phyloP scores from a whole-genome alignment of 805 yeast species.

The Yarrowia sp. region DNA sequence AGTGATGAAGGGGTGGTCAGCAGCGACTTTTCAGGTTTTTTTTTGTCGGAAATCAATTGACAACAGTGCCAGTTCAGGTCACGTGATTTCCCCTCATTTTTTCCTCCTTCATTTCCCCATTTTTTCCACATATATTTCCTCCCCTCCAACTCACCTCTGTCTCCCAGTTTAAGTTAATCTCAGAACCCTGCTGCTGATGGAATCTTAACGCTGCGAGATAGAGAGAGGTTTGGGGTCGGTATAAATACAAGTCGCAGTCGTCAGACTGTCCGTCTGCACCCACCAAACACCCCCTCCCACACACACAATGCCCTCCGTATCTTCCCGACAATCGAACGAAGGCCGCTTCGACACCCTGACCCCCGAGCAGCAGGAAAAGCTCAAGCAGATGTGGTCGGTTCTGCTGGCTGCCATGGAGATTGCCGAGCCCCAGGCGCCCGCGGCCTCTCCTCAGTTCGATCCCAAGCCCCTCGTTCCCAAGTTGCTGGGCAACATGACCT shows the following conservation, averaged over 20 bases:
- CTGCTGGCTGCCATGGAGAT: conserved; percentile 35
- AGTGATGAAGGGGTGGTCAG: no score
- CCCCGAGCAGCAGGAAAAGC: conserved; percentile 26
- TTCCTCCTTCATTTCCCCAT: no score
- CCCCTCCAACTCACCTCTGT: no score
- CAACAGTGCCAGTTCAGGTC: no score
- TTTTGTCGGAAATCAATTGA: no score
- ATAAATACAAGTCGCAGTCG: neutral
- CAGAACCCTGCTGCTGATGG: conserved; percentile 5
- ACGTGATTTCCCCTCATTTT: no score
- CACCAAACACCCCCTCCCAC: neutral
- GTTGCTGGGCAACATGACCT: neutral
- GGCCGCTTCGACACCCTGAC: conserved; percentile 38
- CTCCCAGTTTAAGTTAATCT: conserved; percentile 5
- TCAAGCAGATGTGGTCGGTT: conserved; percentile 38
- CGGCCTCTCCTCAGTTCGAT: conserved; percentile 30
- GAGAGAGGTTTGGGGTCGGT: neutral
- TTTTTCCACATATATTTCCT: no score
- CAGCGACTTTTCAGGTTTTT: no score
- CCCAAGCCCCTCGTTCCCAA: conserved; percentile 16
- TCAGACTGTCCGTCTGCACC: neutral
- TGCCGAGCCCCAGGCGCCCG: conserved; percentile 19
- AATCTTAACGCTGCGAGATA: neutral
- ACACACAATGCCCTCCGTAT: conserved; percentile 18
- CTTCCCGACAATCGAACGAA: neutral